phyloP scores from a whole-genome alignment of 2,329 filamentous ascomycete species.

The Orbilia oligospora region DNA sequence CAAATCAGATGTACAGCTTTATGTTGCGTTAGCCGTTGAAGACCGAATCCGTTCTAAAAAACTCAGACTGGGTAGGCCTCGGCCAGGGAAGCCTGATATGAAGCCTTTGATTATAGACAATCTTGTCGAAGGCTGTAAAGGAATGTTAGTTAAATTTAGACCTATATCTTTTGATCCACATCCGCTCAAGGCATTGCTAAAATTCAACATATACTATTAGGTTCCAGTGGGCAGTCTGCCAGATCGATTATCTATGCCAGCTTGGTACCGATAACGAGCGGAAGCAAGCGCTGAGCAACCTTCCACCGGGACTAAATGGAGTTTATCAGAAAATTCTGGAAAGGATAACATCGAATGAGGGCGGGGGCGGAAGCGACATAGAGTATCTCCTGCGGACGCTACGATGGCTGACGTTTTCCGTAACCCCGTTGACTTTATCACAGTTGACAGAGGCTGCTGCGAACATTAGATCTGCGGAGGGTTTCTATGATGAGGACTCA shows the following conservation, averaged over 20 bases:
- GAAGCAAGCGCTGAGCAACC: conserved; percentile 3
- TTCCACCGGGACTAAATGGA: conserved; percentile 4
- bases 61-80: not conserved
- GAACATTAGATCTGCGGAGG: not conserved
- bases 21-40: conserved; percentile 6
- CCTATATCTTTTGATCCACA: not conserved
- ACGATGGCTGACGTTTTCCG: conserved; percentile 2
- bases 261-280: conserved; percentile 2
- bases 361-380: not conserved
- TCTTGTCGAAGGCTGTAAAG: conserved; percentile 1
- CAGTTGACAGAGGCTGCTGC: not conserved
- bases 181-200: not conserved
- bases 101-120: not conserved
- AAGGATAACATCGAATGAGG: not conserved
- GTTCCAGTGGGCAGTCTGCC: conserved; percentile 22
- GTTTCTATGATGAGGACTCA: not conserved
- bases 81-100: not conserved
- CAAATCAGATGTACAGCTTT: not conserved
- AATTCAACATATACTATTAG: not conserved
- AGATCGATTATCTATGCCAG: conserved; percentile 16
- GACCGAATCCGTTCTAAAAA: not conserved
- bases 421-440: not conserved
- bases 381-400: conserved; percentile 5
- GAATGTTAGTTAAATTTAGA: conserved; percentile 5
- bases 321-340: conserved; percentile 6